Evolutionary conservation across 83 land plant genomes (phyloP).

Genomic region (Picea abies): DNA sequence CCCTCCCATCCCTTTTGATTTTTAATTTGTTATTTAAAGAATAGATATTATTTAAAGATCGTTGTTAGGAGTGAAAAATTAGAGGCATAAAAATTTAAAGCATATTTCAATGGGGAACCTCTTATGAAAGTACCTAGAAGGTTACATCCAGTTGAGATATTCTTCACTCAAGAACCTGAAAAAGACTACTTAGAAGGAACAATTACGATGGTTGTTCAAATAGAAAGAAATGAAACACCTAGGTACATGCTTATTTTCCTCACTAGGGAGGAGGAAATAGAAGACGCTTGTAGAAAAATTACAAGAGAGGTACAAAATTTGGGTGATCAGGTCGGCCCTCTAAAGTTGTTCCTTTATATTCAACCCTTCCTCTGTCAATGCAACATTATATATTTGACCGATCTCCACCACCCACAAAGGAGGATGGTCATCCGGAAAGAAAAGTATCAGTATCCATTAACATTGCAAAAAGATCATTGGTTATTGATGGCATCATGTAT

Average conservation of each 20-base stretch:
- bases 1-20: too few species aligned
- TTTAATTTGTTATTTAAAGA: slow-evolving; percentile 31
- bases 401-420: slow-evolving; percentile 48
- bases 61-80: slow-evolving; percentile 98
- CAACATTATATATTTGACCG: slow-evolving; percentile 60
- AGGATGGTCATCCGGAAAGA: slow-evolving; percentile 50
- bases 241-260: slow-evolving; percentile 45
- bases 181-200: slow-evolving; percentile 49
- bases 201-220: slow-evolving; percentile 46
- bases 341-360: slow-evolving; percentile 55
- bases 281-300: slow-evolving; percentile 54
- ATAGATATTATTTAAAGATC: slow-evolving; percentile 83
- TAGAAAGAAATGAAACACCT: slow-evolving; percentile 35
- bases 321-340: slow-evolving; percentile 52
- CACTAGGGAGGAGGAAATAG: slow-evolving; percentile 48
- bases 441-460: slow-evolving; percentile 58
- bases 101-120: slow-evolving; percentile 87
- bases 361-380: too few species aligned
- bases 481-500: slow-evolving; percentile 54
- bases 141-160: too few species aligned
- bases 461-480: slow-evolving; percentile 57
- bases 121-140: slow-evolving; percentile 99
- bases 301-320: slow-evolving; percentile 43
- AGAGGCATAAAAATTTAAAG: slow-evolving; percentile 95
- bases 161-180: too few species aligned